phyloP scores from a whole-genome alignment of 139 green algal genomes.

The Chlorella sp. region DNA sequence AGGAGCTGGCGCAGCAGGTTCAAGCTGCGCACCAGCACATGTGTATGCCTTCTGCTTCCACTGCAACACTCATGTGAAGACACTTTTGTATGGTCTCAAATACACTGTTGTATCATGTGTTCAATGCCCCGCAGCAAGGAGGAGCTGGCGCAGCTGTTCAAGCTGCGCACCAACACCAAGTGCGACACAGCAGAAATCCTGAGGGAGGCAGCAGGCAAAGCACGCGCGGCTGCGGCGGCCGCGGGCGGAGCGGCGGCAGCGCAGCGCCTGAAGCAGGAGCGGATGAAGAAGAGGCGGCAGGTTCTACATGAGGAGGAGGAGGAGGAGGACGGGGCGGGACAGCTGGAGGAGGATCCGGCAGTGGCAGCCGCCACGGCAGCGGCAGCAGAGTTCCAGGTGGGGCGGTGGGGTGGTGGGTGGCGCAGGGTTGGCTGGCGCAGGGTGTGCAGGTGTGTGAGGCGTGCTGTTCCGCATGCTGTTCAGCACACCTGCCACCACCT shows the following conservation, averaged over 20 bases:
- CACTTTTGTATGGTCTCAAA: too few relatives aligned
- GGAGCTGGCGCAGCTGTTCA: slow-evolving; percentile 83
- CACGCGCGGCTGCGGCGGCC: background rate
- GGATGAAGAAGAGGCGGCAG: background rate
- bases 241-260: background rate
- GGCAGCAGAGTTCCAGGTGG: slow-evolving; percentile 19
- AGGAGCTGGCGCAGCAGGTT: too few relatives aligned
- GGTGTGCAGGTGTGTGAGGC: too few relatives aligned
- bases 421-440: too few relatives aligned
- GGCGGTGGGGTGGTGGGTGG: too few relatives aligned
- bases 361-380: background rate
- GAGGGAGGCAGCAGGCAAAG: background rate
- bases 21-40: too few relatives aligned
- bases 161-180: slow-evolving; percentile 52
- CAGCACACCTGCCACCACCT: too few relatives aligned
- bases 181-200: slow-evolving; percentile 75
- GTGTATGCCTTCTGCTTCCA: too few relatives aligned
- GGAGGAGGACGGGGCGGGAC: too few relatives aligned
- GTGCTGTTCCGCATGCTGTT: too few relatives aligned
- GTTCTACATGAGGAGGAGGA: slow-evolving; percentile 3
- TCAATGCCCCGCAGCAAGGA: slow-evolving; percentile 39
- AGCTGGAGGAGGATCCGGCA: background rate
- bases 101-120: too few relatives aligned
- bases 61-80: too few relatives aligned
- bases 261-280: background rate